Base-by-base conservation (phyloP, 129 eudicot genomes). In the Chrysanthemum makinoi region DNA sequence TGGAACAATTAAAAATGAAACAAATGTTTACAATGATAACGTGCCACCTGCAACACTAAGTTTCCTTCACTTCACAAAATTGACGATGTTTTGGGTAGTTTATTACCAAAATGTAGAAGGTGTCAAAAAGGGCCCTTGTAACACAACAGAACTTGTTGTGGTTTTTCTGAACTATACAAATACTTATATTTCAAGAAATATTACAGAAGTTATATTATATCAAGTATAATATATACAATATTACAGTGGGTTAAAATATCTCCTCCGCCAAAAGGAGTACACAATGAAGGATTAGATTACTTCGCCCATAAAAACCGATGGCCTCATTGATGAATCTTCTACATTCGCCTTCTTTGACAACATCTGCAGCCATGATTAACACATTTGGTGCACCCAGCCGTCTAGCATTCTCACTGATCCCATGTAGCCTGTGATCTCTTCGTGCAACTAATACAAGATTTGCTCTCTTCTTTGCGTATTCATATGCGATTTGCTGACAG, bases 321-420 rank as follows among this genome's bases (percentile, higher is more conserved):
- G 95, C 79, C 68, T 90, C 98, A 3, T 73, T 84, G 75, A 94
- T 74, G 47, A 94, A 94, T 77, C 97, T 89, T 70, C 97, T 64
- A 63, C 98, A 90, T 8, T 94, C 98, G 4, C 82, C 96, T 81
- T 90, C 98, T 78, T 94, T 94, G 30, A 94, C 96, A 51, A 94
- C 98, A 79, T 94, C 98, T 12, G 98, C 98, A 69, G 97, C 97
- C 79, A 87, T 80, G 60, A 84, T 84, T 65, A 90, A 76, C 30
- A 94, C 98, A 58, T 81, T 68, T 15, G 79, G 83, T 59, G 98
- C 95, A 18, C 98, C 98, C 20, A 89, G 22, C 7, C 43, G 83
- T 53, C 83, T 82, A 44, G 97, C 96, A 66, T 94, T 90, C 68
- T 90, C 97, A 39, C 93, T 73, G 26, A 90, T 94, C 67, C 86